Evolutionary conservation across 257 asterid species (phyloP), one percentile per base, ranked within the genome.

Genomic region (Ballota nigra): DNA sequence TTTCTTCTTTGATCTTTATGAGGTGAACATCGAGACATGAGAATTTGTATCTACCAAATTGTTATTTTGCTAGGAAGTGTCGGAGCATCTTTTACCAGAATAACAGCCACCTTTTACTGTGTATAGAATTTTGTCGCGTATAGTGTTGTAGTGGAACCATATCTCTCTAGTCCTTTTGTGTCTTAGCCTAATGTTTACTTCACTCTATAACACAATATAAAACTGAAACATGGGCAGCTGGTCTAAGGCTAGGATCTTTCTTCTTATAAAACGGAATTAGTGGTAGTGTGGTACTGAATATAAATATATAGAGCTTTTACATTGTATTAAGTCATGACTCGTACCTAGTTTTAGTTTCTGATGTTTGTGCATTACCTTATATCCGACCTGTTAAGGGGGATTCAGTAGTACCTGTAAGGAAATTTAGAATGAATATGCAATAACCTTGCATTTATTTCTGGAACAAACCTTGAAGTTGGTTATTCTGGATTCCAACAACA

Each of bases 31-130:
- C 34, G 43, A 56, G 52, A 38, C 12, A 28, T 22, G 29, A 52
- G 22, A 63, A 63, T 58, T 10, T 47, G 12, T 28, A 66, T 56
- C 40, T 20, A 23, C 23, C 38, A 22, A 5, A 64, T 15, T 22
- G 62, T 34, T 11, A 34, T 18, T 31, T 72, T 36, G 51, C 66
- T 69, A 72, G 31, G 19, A 58, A 20, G 49, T 53, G 71, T 36
- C 29, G 0, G 60, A 40, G 13, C 66, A 24, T 65, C 67, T 36
- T 11, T 63, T n/a, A 51, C 16, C 43, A 22, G 18, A 43, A n/a
- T 61, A 11, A 64, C 33, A 49, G 5, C 8, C 20, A 20, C 66
- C 53, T 49, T 49, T 62, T 15, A 10, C 56, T 53, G 43, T 34
- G 11, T n/a, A 22, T 33, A 40, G 51, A 33, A 36, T 3, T 69